Conservation (phyloP, 148 eudicot genomes). For the Cornus kousa region DNA sequence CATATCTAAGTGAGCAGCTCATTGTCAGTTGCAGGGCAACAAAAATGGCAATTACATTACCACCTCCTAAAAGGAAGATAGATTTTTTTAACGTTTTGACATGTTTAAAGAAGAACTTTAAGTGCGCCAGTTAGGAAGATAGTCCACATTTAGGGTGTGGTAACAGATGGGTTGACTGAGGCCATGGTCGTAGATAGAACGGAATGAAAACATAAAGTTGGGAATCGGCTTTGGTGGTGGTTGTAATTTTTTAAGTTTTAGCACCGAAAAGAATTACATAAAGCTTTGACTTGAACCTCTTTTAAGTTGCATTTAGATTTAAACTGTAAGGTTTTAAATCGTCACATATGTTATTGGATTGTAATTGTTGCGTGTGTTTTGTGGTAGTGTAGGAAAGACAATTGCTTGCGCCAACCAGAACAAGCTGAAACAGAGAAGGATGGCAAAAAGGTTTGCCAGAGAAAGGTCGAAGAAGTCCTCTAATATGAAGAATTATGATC, state of each 20-base stretch:
- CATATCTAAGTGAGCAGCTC: too few species aligned
- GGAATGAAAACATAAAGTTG: too few species aligned
- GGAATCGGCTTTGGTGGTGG: too few species aligned
- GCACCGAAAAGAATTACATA: background rate
- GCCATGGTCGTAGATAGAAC: background rate
- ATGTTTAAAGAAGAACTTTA: too few species aligned
- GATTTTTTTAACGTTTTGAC: too few species aligned
- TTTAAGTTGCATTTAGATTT: background rate
- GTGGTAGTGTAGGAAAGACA: constrained; percentile 22
- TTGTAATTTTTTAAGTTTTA: too few species aligned
- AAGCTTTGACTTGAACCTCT: background rate
- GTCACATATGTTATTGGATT: background rate
- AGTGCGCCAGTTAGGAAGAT: background rate
- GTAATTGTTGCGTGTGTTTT: constrained; percentile 8
- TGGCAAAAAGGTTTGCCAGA: constrained; percentile 38
- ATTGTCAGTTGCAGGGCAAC: background rate
- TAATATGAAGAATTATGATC: background rate
- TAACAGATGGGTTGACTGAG: background rate
- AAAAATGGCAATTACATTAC: background rate
- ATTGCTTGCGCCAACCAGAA: constrained; percentile 22
- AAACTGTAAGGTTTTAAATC: background rate
- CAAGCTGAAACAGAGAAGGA: constrained; percentile 46
- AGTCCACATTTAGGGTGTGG: too few species aligned
- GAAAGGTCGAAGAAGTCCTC: constrained; percentile 22
- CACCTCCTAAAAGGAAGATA: too few species aligned